Evolutionary conservation across 176 grass and related monocot species (phyloP), one percentile per base, ranked within the genome.

Genomic region (Carex scoparia): DNA sequence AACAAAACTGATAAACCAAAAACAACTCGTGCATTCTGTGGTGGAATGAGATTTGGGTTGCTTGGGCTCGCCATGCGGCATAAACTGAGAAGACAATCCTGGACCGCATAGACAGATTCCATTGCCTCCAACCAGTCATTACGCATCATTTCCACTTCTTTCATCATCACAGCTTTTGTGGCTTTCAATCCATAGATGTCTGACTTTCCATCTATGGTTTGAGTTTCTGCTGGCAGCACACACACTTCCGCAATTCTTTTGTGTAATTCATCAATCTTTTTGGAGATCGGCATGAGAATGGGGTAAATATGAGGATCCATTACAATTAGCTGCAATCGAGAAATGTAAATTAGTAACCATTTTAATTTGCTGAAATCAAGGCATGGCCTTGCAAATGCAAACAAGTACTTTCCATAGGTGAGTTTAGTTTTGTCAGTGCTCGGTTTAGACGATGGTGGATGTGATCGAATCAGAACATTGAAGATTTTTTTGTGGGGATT

Each of bases 61-160:
- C 44, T 27, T 1, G 71, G 71, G 3, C 0, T 76, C 12, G 71
- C 71, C 46, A 76, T 54, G 23, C 4, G 1, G 19, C 46, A 54
- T 14, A 76, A 0, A 54, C 46, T 7, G 10, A 76, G 46, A 14
- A 76, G 19, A 76, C 15, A 54, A 1, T 76, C 19, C 18, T 54
- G 19, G 31, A 76, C 1, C 0, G 42, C 48, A 28, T 54, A 76
- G 2, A 76, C 27, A 30, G 46, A 76, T 51, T 76, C 71, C 71
- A 76, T 76, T 54, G 71, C 71, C n/a, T 76, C 54, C 10, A 76
- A 54, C 71, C 46, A 76, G 19, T 76, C 46, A 54, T 54, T 11
- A 3, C 48, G n/a, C 10, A 2, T 53, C 1, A 31, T 76, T 54
- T 51, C 44, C 19, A 54, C 71, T 54, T 76, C 23, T 14, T 54